Evolutionary conservation across 805 yeast genomes (phyloP).

Genomic region (Wickerhamiella sergipiensis): DNA sequence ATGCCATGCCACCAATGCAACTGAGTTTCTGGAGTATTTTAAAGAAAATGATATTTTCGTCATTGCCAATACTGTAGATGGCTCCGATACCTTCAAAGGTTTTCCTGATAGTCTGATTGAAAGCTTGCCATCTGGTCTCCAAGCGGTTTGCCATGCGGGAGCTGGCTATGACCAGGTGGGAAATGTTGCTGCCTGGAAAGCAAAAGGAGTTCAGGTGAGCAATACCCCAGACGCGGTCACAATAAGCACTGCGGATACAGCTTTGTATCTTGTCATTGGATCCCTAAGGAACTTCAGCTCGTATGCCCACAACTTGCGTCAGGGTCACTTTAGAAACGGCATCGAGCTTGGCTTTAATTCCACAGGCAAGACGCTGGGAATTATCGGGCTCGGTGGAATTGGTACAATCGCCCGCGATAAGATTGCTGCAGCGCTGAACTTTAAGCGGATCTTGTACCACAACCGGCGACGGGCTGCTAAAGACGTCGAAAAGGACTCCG

Average conservation of each 20-base stretch:
- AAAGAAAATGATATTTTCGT: conserved; percentile 26
- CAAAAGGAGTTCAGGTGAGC: conserved; percentile 33
- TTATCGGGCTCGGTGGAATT: conserved; percentile 52
- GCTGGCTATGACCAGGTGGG: conserved; percentile 44
- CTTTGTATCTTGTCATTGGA: conserved; percentile 37
- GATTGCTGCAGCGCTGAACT: conserved; percentile 33
- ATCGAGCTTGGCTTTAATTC: conserved; percentile 37
- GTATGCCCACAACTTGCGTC: conserved; percentile 31
- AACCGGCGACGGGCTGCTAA: conserved; percentile 35
- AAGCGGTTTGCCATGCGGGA: conserved; percentile 36
- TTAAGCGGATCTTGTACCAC: conserved; percentile 37
- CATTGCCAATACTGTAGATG: conserved; percentile 32
- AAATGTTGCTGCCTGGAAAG: conserved; percentile 31
- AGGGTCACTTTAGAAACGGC: conserved; percentile 36
- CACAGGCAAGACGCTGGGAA: conserved; percentile 38
- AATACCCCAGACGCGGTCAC: conserved; percentile 42
- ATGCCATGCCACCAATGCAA: conserved; percentile 27
- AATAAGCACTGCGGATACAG: conserved; percentile 45
- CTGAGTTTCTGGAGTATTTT: conserved; percentile 29
- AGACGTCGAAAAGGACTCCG: conserved; percentile 35
- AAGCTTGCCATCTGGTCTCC: conserved; percentile 28
- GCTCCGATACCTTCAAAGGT: conserved; percentile 29
- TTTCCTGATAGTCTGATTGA: conserved; percentile 33
- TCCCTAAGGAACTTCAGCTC: conserved; percentile 35
- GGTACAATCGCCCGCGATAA: conserved; percentile 44